These are phyloP conservation scores for Moricandia moricandioides DNA, from an alignment of 345 rosid species.

Conservation along the genomic window DNA sequence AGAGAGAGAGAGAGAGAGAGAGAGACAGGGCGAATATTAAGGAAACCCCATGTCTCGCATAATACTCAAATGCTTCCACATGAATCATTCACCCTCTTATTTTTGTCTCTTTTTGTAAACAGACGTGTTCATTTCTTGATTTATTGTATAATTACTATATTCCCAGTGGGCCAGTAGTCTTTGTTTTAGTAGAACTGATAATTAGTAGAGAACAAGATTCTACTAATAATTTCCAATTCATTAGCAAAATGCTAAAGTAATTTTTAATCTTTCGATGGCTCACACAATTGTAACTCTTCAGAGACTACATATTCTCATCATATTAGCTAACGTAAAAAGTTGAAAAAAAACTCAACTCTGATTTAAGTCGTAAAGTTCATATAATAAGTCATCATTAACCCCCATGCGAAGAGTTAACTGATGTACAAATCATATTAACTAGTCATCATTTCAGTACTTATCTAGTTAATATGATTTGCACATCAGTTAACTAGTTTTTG, in stretches of 20 bases:
- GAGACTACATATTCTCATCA: constrained; percentile 19
- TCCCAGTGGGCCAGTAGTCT: not conserved
- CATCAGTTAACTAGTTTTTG: not conserved
- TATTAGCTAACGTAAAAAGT: not conserved
- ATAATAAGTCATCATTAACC: constrained; percentile 24
- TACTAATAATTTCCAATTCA: constrained; percentile 12
- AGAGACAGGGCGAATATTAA: not conserved
- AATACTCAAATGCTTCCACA: constrained; percentile 24
- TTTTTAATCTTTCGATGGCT: constrained; percentile 4
- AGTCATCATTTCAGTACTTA: no score
- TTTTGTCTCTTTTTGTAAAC: not conserved
- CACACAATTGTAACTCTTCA: not conserved
- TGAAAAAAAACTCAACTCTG: not conserved
- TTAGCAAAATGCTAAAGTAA: constrained; percentile 21
- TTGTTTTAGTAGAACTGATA: not conserved
- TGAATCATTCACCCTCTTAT: not conserved
- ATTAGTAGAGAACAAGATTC: not conserved
- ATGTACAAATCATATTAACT: not conserved
- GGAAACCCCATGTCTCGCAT: constrained; percentile 29
- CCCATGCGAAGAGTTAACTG: not conserved
- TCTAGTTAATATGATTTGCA: no score
- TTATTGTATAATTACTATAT: constrained; percentile 2
- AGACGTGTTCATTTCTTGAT: not conserved
- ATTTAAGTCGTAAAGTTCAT: constrained; percentile 10
- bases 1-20: constrained; percentile 6